Evolutionary conservation across 164 flowering plant genomes (phyloP), one percentile per base, ranked within the genome.

Genomic region (Hamamelis virginiana): DNA sequence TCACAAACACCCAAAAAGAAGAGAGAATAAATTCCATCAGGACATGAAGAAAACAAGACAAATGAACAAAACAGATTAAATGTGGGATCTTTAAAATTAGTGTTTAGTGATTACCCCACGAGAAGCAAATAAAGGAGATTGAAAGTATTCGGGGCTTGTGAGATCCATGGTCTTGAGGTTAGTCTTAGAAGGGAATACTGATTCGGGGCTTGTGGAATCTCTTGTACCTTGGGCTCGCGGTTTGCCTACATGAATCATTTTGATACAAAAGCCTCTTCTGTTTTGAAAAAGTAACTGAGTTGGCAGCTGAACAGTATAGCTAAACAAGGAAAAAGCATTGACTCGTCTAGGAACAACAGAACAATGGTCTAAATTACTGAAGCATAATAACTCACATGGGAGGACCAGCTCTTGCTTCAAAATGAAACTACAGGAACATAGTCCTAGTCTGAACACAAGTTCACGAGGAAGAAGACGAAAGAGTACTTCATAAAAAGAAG

Each of bases 81-180:
- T 33, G 41, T 6, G 41, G 41, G 41, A 33, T 33, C 41, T 33
- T 43, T 67, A 38, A 15, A 6, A 13, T 2, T n/a, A 15, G 43
- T 41, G 26, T 12, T 12, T n/a, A n/a, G n/a, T n/a, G n/a, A n/a
- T 72, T 75, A 86, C 85, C 78, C 62, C 82, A 51, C 75, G 71
- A 53, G 79, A 70, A 1, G 81, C 46, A 74, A 82, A 79, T 1
- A 81, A 6, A 56, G 79, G 68, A 72, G 86, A 9, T 57, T 80
- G 84, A 63, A 78, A 72, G 77, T 59, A 81, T 58, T 74, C 81
- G 46, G 84, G 80, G 69, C 65, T 74, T 51, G 81, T 62, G 75
- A 84, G 78, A 80, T 90, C 88, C 95, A 86, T 88, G 44, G 74
- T n/a, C 52, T 25, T 27, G 71, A 26, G 63, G 5, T 61, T 46